Percentiles rank a stretch among this genome's conserved stretches.
phyloP scores from a whole-genome alignment of 2,329 filamentous ascomycete genomes.

The Claviceps sp. region DNA sequence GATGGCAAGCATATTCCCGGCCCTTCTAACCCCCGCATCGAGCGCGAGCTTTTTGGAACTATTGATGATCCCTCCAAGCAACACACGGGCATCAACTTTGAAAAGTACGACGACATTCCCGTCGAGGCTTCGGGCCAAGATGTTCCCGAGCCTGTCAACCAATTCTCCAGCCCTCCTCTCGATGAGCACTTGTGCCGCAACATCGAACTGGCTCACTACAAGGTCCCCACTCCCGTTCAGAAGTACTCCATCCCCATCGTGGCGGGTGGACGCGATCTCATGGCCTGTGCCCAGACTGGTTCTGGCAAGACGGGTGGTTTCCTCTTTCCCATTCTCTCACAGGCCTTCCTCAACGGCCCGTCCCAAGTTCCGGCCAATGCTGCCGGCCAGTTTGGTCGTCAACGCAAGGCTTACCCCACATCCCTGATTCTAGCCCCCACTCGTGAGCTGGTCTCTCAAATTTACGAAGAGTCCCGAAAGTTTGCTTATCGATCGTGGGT shows the following conservation, averaged over 20 bases:
- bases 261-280: slow-evolving; percentile 92
- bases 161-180: slow-evolving; percentile 88
- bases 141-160: slow-evolving; percentile 80
- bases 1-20: slow-evolving; percentile 94
- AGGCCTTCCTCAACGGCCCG: slow-evolving; percentile 84
- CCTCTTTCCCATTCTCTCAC: slow-evolving; percentile 97
- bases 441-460: slow-evolving; percentile 96
- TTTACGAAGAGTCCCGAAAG: slow-evolving; percentile 94
- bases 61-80: slow-evolving; percentile 89
- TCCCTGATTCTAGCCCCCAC: slow-evolving; percentile 92
- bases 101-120: slow-evolving; percentile 99
- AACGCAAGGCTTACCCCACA: slow-evolving; percentile 96
- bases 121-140: slow-evolving; percentile 92
- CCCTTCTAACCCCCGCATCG: slow-evolving; percentile 72
- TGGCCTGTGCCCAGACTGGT: slow-evolving; percentile 99
- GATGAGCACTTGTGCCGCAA: slow-evolving; percentile 88
- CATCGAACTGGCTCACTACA: slow-evolving; percentile 90
- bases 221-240: slow-evolving; percentile 90
- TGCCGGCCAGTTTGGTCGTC: slow-evolving; percentile 67
- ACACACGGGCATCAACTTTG: slow-evolving; percentile 98
- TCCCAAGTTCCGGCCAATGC: slow-evolving; percentile 51
- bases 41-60: slow-evolving; percentile 90
- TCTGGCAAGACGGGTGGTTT: slow-evolving; percentile 99
- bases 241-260: slow-evolving; percentile 99
- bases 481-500: slow-evolving; percentile 99